A percentile compares a stretch with the other conserved stretches of the same genome.
Conservation (phyloP, 106 monocot species). For the Xerophyta viscosa region DNA sequence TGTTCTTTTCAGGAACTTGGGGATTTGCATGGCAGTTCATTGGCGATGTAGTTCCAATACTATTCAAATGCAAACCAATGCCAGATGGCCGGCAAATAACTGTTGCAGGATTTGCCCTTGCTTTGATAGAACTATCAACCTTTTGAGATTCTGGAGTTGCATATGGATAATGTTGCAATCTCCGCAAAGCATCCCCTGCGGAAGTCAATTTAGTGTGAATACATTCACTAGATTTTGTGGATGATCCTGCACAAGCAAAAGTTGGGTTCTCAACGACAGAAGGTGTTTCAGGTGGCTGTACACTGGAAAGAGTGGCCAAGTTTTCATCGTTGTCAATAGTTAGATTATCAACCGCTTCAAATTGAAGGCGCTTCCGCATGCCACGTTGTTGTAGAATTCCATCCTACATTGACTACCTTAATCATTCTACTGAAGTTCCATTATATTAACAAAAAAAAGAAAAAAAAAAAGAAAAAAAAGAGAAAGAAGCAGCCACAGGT, state of each 20-base stretch:
- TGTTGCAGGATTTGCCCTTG: slow-evolving; percentile 9
- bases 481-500: background rate
- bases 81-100: slow-evolving; percentile 30
- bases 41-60: slow-evolving; percentile 21
- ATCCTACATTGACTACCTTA: slow-evolving; percentile 31
- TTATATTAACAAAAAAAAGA: background rate
- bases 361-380: slow-evolving; percentile 58
- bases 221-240: background rate
- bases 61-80: slow-evolving; percentile 63
- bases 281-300: slow-evolving; percentile 10
- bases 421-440: slow-evolving; percentile 16
- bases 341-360: slow-evolving; percentile 29
- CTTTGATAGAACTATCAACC: slow-evolving; percentile 7
- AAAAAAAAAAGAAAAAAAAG: background rate
- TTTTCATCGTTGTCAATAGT: background rate
- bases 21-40: slow-evolving; percentile 4
- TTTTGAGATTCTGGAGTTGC: background rate
- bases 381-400: slow-evolving; percentile 26
- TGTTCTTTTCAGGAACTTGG: slow-evolving; percentile 10
- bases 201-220: too few species aligned
- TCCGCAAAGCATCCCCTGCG: background rate
- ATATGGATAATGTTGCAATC: background rate
- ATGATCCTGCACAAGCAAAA: slow-evolving; percentile 20
- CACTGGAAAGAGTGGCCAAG: slow-evolving; percentile 3
- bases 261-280: slow-evolving; percentile 2